Evolutionary conservation across 148 eudicot genomes (phyloP).

Genomic region (Hydrangea macrophylla): DNA sequence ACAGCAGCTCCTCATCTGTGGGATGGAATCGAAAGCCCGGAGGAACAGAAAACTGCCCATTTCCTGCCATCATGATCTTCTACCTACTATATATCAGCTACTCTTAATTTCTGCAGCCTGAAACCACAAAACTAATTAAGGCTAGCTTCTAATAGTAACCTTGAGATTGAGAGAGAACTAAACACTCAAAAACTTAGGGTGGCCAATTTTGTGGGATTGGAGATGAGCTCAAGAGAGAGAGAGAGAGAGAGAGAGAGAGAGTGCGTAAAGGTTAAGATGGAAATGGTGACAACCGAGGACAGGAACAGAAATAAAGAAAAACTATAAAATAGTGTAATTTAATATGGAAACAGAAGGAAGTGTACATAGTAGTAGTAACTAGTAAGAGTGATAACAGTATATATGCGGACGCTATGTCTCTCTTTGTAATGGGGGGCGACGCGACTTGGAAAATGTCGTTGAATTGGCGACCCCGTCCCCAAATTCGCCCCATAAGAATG

Average conservation of each 20-base stretch:
- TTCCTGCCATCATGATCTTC: conserved; percentile 43
- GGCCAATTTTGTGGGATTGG: conserved; percentile 4
- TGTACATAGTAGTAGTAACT: conserved; percentile 1
- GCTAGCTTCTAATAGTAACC: too few species aligned
- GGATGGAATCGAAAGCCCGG: conserved; percentile 98
- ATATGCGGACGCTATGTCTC: not conserved
- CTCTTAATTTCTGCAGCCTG: too few species aligned
- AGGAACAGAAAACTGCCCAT: conserved; percentile 66
- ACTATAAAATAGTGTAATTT: not conserved
- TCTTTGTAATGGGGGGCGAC: not conserved
- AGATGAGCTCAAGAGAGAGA: not conserved
- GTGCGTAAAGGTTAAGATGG: not conserved
- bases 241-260: conserved; percentile 9
- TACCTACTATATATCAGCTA: not conserved
- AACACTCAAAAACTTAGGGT: too few species aligned
- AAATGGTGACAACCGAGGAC: conserved; percentile 6
- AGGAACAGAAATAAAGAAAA: conserved; percentile 23
- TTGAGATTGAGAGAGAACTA: not conserved
- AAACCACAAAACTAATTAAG: too few species aligned
- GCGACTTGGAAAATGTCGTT: conserved; percentile 34
- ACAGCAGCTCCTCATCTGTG: conserved; percentile 86
- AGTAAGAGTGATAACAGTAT: not conserved
- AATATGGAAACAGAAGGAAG: not conserved
- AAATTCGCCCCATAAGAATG: conserved; percentile 27
- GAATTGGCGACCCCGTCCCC: conserved; percentile 31